Base-by-base conservation (phyloP, 495 filamentous ascomycete genomes). In the Tuber aestivum region DNA sequence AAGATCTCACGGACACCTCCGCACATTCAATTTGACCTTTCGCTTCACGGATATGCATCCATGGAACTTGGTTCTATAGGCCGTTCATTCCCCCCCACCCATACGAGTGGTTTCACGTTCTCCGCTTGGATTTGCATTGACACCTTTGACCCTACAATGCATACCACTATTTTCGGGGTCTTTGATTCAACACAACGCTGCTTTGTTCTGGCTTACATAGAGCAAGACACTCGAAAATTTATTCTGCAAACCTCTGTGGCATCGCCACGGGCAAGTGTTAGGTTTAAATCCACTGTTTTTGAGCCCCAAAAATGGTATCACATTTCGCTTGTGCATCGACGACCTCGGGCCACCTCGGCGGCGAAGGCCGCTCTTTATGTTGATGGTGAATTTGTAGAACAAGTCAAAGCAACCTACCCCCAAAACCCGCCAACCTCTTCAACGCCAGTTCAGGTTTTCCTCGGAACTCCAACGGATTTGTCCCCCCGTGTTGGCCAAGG, bases 221-320 rank as follows among this genome's bases (percentile, higher is more conserved):
- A 99, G 83, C 93, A 91, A 81, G 94, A 98, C 82, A 96, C 93
- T n/a, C 90, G 88, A 41, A 94, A 97, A 82, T 94, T 99, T 78
- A 98, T 99, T 81, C 86, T 99, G 37, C 95, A 99, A 83, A 98
- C 95, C 45, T 97, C 96, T 20, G 92, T 98, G 72, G 93, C 89
- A 50, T 94, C 93, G 2, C 86, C 91, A 35, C 88, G 91, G 44
- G 94, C 95, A 9, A 98, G 95, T 85, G 92, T 98, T 40, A 90
- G 95, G 71, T 99, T 99, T 86, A 95, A 94, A 83, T 92, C 92
- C 0, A 87, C 89, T 8, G 85, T 86, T 3, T 97, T 99, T 81
- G 85, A 91, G 77, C 86, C 91, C 71, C 85, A 89, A 42, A 86
- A 85, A 77, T 98, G 95, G 96, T 98, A 99, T 83, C 95, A 99